A percentile compares a stretch with the other conserved stretches of the same genome.
Evolutionary conservation across 768 basidiomycete species (phyloP).

Genomic region (Mycena haematopus): DNA sequence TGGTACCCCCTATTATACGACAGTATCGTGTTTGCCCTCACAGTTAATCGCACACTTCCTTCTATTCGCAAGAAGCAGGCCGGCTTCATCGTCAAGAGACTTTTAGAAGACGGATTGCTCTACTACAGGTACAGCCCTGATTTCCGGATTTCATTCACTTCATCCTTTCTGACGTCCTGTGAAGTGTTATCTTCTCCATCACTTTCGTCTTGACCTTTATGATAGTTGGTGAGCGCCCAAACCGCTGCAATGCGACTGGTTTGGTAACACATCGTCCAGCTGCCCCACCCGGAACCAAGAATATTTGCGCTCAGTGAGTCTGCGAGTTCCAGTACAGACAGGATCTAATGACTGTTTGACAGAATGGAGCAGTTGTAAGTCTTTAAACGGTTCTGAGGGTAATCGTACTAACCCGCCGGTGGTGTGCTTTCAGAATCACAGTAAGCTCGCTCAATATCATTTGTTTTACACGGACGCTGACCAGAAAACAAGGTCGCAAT

Average conservation of each 20-base stretch:
- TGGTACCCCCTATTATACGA: constrained; percentile 40
- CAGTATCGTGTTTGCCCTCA: constrained; percentile 36
- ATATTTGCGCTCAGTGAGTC: constrained; percentile 39
- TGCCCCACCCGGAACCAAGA: constrained; percentile 37
- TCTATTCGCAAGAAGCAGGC: constrained; percentile 29
- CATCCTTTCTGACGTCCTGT: not conserved
- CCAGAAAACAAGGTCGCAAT: constrained; percentile 44
- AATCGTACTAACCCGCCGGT: not conserved
- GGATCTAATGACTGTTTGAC: not conserved
- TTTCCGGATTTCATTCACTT: not conserved
- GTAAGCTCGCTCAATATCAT: constrained; percentile 33
- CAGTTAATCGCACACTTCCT: constrained; percentile 36
- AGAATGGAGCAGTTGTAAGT: constrained; percentile 34
- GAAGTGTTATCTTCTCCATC: constrained; percentile 36
- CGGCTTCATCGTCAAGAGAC: constrained; percentile 32
- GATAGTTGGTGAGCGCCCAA: too few species aligned
- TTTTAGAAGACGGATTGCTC: constrained; percentile 38
- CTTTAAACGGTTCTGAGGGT: not conserved
- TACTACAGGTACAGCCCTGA: constrained; percentile 34
- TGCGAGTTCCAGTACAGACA: not conserved
- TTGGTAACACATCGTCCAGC: too few species aligned
- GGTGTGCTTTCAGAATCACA: constrained; percentile 13
- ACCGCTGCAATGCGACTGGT: too few species aligned
- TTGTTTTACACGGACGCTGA: constrained; percentile 18
- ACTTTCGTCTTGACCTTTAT: constrained; percentile 38